Base-by-base conservation (phyloP, 2,329 filamentous ascomycete species). In the Harringtonia lauricola region DNA sequence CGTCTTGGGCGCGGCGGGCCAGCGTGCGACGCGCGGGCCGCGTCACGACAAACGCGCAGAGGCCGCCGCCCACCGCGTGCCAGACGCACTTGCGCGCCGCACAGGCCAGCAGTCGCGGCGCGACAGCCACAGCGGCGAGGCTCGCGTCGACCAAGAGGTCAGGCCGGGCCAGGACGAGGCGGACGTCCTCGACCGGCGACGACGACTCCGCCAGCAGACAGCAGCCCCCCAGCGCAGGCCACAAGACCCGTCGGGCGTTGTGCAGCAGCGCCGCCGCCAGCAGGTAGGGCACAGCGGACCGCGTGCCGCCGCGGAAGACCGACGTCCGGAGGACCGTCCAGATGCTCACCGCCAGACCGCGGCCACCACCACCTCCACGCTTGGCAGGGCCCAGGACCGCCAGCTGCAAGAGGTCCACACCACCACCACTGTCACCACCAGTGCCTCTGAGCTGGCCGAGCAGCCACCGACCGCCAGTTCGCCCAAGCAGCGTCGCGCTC, bases 161-260 rank as follows among this genome's bases (percentile, higher is more conserved):
- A 6, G 63, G 64, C 26, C 55, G 55, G 26, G 59, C 55, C 7
- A 52, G 51, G n/a, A 58, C 64, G 35, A 61, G 52, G 43, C 61
- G 64, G 49, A 65, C 57, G 47, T 54, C 53, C 24, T 57, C 60
- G 43, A 60, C 52, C 24, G 24, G 24, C 12, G 61, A 61, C 24
- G 24, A 10, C 12, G 61, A 61, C 19, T 51, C 51, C 45, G 49
- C 44, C 49, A 57, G 57, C 13, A 58, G 39, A 28, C 58, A 61
- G 19, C 56, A 49, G 4, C 55, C n/a, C n/a, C n/a, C 57, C 0
- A 61, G 45, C 51, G 49, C 55, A 8, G 59, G 61, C 12, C 43
- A 35, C 0, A 66, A 44, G n/a, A 58, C 51, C 18, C 60, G 54
- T 5, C 62, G 59, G 15, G 64, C 52, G 49, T 70, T 65, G 55